Evolutionary conservation across 768 basidiomycete species (phyloP), one percentile per base, ranked within the genome.

Genomic region (Amanita muscaria): DNA sequence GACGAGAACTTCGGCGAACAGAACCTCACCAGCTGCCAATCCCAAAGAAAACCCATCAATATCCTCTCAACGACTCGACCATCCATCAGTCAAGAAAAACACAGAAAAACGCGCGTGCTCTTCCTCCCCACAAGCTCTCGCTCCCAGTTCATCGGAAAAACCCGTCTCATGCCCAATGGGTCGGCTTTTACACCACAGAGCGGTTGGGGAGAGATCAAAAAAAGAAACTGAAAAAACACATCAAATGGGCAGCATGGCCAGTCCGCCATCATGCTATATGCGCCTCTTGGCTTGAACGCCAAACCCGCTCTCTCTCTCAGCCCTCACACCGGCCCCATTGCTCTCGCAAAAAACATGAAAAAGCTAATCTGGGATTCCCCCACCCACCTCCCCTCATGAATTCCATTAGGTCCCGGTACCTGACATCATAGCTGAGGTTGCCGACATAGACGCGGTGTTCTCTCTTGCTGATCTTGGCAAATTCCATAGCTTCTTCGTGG

Each of bases 341-440:
- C 47, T 55, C 63, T 55, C 59, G 59, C 61, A 56, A 60, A 49
- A 47, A 61, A 47, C 42, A 34, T 47, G 49, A 50, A 50, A 42
- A 44, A 48, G 44, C 37, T 39, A 46, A 49, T 52, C 47, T 49
- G 50, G 56, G 53, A 79, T 79, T 76, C 82, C 80, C 78, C 79
- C 69, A 92, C 93, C 85, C 88, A 96, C 93, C 92, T 91, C 89
- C 88, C 84, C 88, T 79, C 91, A 96, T 94, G 64, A 96, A 97
- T 81, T 97, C 91, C 79, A 93, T 91, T 66, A 99, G 75, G 73
- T 98, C 96, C 68, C 91, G 80, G 71, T 94, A 98, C 70, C 85
- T 93, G 81, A 92, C 89, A 64, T 94, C 89, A 74, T 97, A 99
- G 62, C 88, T 90, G 67, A 99, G 79, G 65, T 99, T 99, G 60